Evolutionary conservation across 352 stramenopile genomes (phyloP).

Genomic region (Phytophthora tubulina): DNA sequence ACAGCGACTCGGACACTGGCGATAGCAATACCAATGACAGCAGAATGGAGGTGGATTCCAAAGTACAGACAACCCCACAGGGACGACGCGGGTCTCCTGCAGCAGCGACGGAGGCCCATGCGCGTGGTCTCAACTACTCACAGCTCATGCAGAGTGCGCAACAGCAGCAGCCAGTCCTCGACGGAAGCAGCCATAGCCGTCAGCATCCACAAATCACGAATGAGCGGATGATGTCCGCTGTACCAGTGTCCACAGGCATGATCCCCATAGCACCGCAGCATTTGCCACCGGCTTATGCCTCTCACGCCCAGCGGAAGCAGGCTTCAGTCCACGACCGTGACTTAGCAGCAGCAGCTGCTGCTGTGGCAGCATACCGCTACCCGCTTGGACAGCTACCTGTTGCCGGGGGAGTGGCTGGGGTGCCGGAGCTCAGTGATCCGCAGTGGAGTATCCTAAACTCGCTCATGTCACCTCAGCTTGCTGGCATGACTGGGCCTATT

Average conservation of each 20-base stretch:
- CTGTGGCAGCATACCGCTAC: slow-evolving; percentile 52
- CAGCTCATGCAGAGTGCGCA: slow-evolving; percentile 42
- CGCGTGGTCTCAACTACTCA: slow-evolving; percentile 33
- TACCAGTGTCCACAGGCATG: slow-evolving; percentile 21
- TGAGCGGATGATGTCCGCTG: slow-evolving; percentile 25
- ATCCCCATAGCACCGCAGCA: slow-evolving; percentile 37
- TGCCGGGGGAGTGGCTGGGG: slow-evolving; percentile 25
- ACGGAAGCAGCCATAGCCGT: slow-evolving; percentile 17
- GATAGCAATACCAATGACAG: slow-evolving; percentile 41
- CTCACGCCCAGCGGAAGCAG: slow-evolving; percentile 38
- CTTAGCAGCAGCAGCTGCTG: slow-evolving; percentile 39
- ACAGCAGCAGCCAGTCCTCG: slow-evolving; percentile 33
- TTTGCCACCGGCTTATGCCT: slow-evolving; percentile 39
- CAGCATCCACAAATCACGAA: slow-evolving; percentile 25
- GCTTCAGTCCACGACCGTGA: slow-evolving; percentile 38
- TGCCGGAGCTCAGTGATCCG: slow-evolving; percentile 67
- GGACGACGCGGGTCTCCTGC: slow-evolving; percentile 20
- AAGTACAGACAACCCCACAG: slow-evolving; percentile 23
- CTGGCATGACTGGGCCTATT: slow-evolving; percentile 42
- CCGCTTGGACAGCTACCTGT: slow-evolving; percentile 42
- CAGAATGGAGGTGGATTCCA: slow-evolving; percentile 36
- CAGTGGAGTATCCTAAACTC: slow-evolving; percentile 85
- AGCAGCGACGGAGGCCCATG: slow-evolving; percentile 11
- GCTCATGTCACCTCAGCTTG: slow-evolving; percentile 79
- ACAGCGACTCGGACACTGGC: slow-evolving; percentile 47